Evolutionary conservation across 768 basidiomycete species (phyloP), one percentile per base, ranked within the genome.

Genomic region (Tylopilus intermedius): DNA sequence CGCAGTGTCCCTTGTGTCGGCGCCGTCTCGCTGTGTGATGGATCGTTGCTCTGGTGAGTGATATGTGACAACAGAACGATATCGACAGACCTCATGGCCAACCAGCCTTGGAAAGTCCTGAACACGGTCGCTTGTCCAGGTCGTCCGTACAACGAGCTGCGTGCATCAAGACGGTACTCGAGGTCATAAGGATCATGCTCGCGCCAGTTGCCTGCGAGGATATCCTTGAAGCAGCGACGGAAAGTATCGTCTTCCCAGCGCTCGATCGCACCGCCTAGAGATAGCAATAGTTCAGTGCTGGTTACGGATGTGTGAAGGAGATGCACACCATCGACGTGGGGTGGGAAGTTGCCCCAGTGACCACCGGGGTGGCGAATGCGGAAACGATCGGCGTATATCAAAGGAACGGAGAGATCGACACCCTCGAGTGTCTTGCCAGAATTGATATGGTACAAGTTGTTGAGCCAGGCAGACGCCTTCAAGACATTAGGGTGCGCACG

Each of bases 31-130:
- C 80, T 83, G 48, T 49, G 40, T 30, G 48, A 21, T 24, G 5
- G 15, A 37, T 26, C 10, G 1, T 43, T 10, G n/a, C 2, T n/a
- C 39, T 14, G 8, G 21, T 41, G 45, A 42, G 24, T 9, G 30
- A n/a, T 15, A 14, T 27, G 2, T 8, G 5, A 47, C 11, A 7
- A 30, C 22, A 35, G 27, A 26, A 13, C 15, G 55, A 15, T 55
- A 48, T 15, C 53, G 49, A 51, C 61, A 4, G 42, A 85, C 82
- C 81, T 83, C 74, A 86, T 73, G 2, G 85, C 76, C 13, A 86
- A 65, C 88, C 87, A 90, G n/a, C 86, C 87, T 60, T 89, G 88
- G 72, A 84, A 90, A 3, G 83, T 81, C 47, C 79, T 71, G 62
- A 82, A 80, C 7, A 80, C 73, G 51, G 66, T 79, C 22, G 77